phyloP scores from a whole-genome alignment of 176 grass and related monocot genomes.

The Oryza brachyantha region DNA sequence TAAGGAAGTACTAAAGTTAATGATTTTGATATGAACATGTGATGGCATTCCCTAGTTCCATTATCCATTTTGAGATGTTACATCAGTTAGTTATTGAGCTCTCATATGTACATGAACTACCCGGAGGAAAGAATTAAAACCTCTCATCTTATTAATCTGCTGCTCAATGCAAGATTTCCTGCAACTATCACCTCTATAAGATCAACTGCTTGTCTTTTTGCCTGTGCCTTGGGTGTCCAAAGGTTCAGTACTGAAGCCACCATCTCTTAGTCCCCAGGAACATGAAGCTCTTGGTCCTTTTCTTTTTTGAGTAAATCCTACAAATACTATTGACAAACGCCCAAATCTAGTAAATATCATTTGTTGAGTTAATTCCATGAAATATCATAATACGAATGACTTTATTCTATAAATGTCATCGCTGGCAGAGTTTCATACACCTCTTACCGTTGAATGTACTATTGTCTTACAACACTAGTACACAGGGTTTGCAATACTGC shows the following conservation, averaged over 20 bases:
- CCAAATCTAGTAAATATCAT: no score
- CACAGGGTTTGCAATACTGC: no score
- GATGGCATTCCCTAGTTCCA: constrained; percentile 3
- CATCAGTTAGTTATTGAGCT: constrained; percentile 7
- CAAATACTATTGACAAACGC: no score
- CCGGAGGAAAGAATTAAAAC: neutral
- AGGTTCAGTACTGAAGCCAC: neutral
- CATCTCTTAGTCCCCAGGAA: constrained; percentile 43
- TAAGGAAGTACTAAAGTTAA: neutral
- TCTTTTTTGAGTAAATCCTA: no score
- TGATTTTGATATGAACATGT: neutral
- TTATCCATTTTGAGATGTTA: constrained; percentile 11
- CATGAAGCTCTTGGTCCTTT: no score
- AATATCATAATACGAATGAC: no score
- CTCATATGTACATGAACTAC: constrained; percentile 34
- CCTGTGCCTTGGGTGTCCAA: neutral
- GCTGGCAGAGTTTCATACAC: no score
- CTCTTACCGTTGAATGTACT: no score
- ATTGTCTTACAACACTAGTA: no score
- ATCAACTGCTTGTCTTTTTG: neutral
- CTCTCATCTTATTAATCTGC: neutral
- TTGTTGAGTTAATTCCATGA: no score
- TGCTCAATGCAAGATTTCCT: constrained; percentile 8
- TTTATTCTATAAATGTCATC: no score
- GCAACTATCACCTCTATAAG: neutral